Evolutionary conservation across 805 yeast genomes (phyloP).

Genomic region (Wickerhamiella australiensis): DNA sequence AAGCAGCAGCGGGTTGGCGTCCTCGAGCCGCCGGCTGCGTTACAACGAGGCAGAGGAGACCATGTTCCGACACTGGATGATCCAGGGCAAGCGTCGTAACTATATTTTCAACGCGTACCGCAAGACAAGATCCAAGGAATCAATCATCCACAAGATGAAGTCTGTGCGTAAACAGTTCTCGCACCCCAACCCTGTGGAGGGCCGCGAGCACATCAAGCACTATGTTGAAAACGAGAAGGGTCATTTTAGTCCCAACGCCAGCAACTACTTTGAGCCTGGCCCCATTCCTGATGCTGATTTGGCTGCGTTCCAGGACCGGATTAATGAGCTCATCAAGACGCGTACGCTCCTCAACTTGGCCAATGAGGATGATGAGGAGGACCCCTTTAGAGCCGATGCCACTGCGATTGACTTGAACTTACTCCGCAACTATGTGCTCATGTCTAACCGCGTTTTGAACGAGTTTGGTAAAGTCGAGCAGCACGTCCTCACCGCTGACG

Average conservation of each 20-base stretch:
- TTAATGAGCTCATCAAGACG: slow-evolving; percentile 12
- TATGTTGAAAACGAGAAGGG: slow-evolving; percentile 6
- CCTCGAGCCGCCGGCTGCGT: slow-evolving; percentile 1
- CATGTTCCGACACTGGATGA: slow-evolving; percentile 13
- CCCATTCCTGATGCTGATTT: slow-evolving; percentile 9
- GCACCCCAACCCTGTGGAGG: slow-evolving; percentile 4
- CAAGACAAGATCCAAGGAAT: slow-evolving; percentile 7
- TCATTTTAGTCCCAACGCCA: slow-evolving; percentile 1
- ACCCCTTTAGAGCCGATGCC: slow-evolving; percentile 1
- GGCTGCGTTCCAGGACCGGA: slow-evolving; percentile 9
- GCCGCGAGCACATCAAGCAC: slow-evolving; percentile 7
- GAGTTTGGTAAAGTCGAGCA: slow-evolving; percentile 11
- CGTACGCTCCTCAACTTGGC: slow-evolving; percentile 6
- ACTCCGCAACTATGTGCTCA: slow-evolving; percentile 9
- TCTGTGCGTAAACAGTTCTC: slow-evolving; percentile 11
- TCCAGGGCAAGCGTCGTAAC: slow-evolving; percentile 10
- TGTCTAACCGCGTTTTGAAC: slow-evolving; percentile 1
- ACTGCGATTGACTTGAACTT: slow-evolving; percentile 9
- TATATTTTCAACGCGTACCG: slow-evolving; percentile 7
- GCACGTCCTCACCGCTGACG: slow-evolving; percentile 11
- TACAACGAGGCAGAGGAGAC: slow-evolving; percentile 10
- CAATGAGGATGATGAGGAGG: slow-evolving; percentile 8
- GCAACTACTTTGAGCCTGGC: slow-evolving; percentile 3
- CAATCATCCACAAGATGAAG: slow-evolving; percentile 12
- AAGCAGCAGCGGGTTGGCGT: neutral